phyloP scores from a whole-genome alignment of 768 basidiomycete genomes.

The Mycena floridula region DNA sequence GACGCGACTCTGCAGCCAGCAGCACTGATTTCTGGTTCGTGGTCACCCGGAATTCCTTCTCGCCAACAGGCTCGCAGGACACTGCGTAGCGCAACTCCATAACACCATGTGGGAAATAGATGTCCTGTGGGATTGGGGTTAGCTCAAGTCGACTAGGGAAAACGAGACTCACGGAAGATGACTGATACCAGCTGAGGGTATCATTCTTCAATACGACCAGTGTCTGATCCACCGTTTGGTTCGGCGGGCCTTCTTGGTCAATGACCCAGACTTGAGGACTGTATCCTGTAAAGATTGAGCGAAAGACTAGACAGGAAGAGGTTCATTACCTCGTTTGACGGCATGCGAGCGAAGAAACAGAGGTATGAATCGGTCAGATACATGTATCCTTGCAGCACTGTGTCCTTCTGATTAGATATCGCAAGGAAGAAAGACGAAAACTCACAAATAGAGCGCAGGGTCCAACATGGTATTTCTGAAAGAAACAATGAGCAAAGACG shows the following conservation, averaged over 20 bases:
- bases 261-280: slow-evolving; percentile 84
- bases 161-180: slow-evolving; percentile 65
- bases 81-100: slow-evolving; percentile 93
- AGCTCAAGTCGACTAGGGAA: slow-evolving; percentile 28
- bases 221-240: slow-evolving; percentile 92
- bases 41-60: slow-evolving; percentile 76
- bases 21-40: slow-evolving; percentile 75
- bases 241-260: slow-evolving; percentile 81
- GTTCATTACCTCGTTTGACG: slow-evolving; percentile 67
- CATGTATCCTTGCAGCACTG: slow-evolving; percentile 93
- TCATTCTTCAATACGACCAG: slow-evolving; percentile 96
- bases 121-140: slow-evolving; percentile 76
- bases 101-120: slow-evolving; percentile 96
- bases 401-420: slow-evolving; percentile 5
- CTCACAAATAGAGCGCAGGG: slow-evolving; percentile 84
- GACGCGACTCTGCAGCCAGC: slow-evolving; percentile 71
- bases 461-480: slow-evolving; percentile 90
- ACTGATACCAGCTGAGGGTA: slow-evolving; percentile 94
- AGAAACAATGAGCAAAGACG: slow-evolving; percentile 4
- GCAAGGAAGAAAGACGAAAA: slow-evolving; percentile 15
- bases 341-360: slow-evolving; percentile 97
- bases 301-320: background rate
- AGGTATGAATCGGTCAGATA: slow-evolving; percentile 90
- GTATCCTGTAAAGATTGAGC: slow-evolving; percentile 56
- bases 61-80: slow-evolving; percentile 74